Percentiles rank a stretch among this genome's conserved stretches.
Evolutionary conservation across 768 basidiomycete genomes (phyloP).

Genomic region (Rhodocollybia butyracea): DNA sequence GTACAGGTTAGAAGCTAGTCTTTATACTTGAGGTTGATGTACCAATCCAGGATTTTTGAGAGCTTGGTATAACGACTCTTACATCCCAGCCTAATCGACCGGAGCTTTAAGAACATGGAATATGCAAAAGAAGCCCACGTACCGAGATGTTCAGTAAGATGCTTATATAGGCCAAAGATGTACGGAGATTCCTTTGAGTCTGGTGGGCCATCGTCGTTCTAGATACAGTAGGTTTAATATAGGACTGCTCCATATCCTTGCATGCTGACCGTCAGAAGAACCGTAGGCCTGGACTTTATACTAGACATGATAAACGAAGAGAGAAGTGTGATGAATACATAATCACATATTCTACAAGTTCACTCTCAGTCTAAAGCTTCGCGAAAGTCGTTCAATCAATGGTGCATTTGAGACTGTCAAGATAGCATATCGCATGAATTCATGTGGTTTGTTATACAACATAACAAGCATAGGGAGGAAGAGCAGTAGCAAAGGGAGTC

Average conservation of each 20-base stretch:
- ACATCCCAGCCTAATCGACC: slow-evolving; percentile 70
- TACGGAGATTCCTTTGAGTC: slow-evolving; percentile 64
- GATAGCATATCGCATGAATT: slow-evolving; percentile 7
- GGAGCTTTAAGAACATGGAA: slow-evolving; percentile 52
- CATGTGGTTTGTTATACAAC: not conserved
- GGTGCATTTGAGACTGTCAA: slow-evolving; percentile 3
- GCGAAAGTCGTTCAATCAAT: not conserved
- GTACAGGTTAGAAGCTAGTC: not conserved
- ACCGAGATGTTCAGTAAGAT: slow-evolving; percentile 62
- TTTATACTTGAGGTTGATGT: not conserved
- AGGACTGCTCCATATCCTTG: not conserved
- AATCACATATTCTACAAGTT: no score
- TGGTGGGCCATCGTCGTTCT: slow-evolving; percentile 90
- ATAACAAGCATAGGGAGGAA: slow-evolving; percentile 3
- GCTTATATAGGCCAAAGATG: slow-evolving; percentile 64
- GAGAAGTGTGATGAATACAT: no score
- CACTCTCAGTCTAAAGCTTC: no score
- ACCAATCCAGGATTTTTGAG: slow-evolving; percentile 91
- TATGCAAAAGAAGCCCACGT: slow-evolving; percentile 13
- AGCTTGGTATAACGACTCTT: slow-evolving; percentile 74
- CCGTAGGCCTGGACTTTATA: not conserved
- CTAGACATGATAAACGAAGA: not conserved
- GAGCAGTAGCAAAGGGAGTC: not conserved
- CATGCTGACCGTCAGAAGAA: slow-evolving; percentile 4
- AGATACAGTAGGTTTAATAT: not conserved